Evolutionary conservation across 2,329 filamentous ascomycete species (phyloP), one percentile per base, ranked within the genome.

Genomic region (Thelonectria rubi): DNA sequence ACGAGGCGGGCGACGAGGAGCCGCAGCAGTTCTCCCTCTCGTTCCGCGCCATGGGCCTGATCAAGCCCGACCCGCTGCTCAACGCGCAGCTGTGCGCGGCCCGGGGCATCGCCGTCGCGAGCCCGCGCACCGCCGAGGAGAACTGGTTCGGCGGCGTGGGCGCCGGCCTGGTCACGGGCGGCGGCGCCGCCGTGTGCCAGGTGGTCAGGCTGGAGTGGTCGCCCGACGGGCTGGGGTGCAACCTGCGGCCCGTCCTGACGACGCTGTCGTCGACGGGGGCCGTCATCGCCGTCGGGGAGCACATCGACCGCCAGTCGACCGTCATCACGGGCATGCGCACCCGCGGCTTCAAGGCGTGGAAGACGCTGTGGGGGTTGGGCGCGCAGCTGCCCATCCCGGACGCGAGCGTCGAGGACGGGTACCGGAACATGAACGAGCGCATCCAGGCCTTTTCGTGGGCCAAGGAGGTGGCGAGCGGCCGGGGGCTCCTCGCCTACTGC

Each of bases 381-480:
- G 83, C 81, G 42, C 79, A 79, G 3, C 61, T 86, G 26, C 78
- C 83, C 7, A 71, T 87, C 8, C 84, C 84, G 0, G 78, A 80
- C 26, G 73, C 75, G 32, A 76, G 58, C 69, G 64, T 73, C 58
- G 56, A 73, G 37, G 58, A 67, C 26, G 65, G 76, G 1, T 73
- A 74, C 15, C 68, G 65, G 58, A 79, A 64, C 66, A 79, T 72
- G 75, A 75, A 78, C 54, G 82, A 84, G 65, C 77, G 78, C 51
- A 78, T 87, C 45, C 77, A 78, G 6, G 78, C 83, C 0, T 85
- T 88, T 56, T 78, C 84, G 0, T 88, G 86, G 86, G 81, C 83
- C 1, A 76, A 72, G 51, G 77, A 81, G 64, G 68, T 82, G 2
- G 75, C 72, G 0, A 72, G 74, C 0, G 79, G 80, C 0, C 76